A percentile compares a stretch with the other conserved stretches of the same genome.
phyloP scores from a whole-genome alignment of 345 rosid genomes.

The Clausena lansium region DNA sequence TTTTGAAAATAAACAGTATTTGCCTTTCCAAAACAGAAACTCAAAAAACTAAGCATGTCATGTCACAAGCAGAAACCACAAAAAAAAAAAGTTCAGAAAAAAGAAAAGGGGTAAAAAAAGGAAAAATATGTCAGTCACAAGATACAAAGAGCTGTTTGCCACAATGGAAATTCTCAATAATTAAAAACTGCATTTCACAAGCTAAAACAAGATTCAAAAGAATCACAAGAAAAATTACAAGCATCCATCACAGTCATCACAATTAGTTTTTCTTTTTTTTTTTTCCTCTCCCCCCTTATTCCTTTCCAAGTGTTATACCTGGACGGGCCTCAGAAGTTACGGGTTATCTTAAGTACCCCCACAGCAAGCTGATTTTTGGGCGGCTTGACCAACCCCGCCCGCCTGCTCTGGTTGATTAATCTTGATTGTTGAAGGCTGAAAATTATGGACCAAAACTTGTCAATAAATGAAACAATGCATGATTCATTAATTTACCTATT shows the following conservation, averaged over 20 bases:
- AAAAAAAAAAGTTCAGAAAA: not conserved
- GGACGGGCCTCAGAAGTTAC: no score
- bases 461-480: not conserved
- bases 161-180: constrained; percentile 15
- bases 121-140: constrained; percentile 2
- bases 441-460: not conserved
- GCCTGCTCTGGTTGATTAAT: constrained; percentile 71
- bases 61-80: not conserved
- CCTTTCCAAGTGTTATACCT: not conserved
- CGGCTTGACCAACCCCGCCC: constrained; percentile 57
- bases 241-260: constrained; percentile 17
- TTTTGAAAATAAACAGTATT: not conserved
- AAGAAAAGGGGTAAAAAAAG: not conserved
- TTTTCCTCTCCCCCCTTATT: no score
- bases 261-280: constrained; percentile 12
- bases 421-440: constrained; percentile 72
- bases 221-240: constrained; percentile 30
- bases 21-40: no score
- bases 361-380: constrained; percentile 80
- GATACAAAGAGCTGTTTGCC: not conserved
- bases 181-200: constrained; percentile 31
- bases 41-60: not conserved
- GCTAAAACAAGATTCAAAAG: constrained; percentile 32
- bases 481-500: no score
- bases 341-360: constrained; percentile 46